Base-by-base conservation (phyloP, 768 basidiomycete genomes). In the Antrodiella citrinella region DNA sequence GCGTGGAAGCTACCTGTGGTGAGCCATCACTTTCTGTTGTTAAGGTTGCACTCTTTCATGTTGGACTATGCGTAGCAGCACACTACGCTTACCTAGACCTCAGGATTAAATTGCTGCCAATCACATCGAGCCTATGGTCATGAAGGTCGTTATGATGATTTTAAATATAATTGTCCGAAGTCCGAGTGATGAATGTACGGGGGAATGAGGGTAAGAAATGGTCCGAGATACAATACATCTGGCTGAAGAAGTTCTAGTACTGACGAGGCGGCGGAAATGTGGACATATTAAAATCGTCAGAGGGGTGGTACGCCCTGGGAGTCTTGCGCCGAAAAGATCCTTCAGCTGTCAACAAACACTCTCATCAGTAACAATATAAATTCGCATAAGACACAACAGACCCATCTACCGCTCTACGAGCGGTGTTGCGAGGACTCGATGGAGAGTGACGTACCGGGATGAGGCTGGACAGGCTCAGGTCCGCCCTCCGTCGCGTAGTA, bases 361-460 rank as follows among this genome's bases (percentile, higher is more conserved):
- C n/a, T n/a, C n/a, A n/a, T n/a, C n/a, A n/a, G n/a, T n/a, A n/a
- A n/a, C n/a, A n/a, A n/a, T n/a, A n/a, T n/a, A n/a, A n/a, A n/a
- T n/a, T n/a, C n/a, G n/a, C n/a, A n/a, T n/a, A 53, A 50, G 50
- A 55, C 48, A 47, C 51, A 59, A 61, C 63, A 51, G 59, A 57
- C 58, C 64, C 55, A 61, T 62, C 56, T 60, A 58, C 59, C 49
- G 60, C 56, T 60, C 52, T 46, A 22, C 26, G 49, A 49, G 55
- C 58, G 57, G 57, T 59, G 54, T 45, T 49, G 51, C 19, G 40
- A 26, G 22, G 24, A 39, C 45, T 20, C 49, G 59, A 49, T 24
- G 44, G 45, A 50, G 59, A 52, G 62, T 48, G 54, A 75, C 70
- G 69, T 65, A 77, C 74, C 75, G 55, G 75, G 71, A 65, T 75